Conservation (phyloP, 495 filamentous ascomycete species). For the Neurospora tetraspora region DNA sequence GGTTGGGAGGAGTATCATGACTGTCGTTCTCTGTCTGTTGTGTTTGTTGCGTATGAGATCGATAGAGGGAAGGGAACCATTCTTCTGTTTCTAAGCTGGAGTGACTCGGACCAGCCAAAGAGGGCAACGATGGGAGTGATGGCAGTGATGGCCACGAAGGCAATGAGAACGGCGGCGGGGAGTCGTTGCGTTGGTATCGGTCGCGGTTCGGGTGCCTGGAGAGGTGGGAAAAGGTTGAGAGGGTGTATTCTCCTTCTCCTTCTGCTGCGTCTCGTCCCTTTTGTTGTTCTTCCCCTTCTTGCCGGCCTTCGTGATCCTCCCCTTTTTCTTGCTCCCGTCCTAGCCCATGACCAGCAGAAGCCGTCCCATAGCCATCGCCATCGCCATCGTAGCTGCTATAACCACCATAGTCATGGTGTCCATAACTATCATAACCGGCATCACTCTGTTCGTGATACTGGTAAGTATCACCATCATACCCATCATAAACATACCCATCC, state of each 20-base stretch:
- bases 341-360: background rate
- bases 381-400: background rate
- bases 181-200: background rate
- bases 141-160: background rate
- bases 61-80: background rate
- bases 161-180: background rate
- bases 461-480: background rate
- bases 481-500: background rate
- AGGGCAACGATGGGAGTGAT: background rate
- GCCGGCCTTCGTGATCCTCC: background rate
- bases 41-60: background rate
- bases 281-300: background rate
- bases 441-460: background rate
- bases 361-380: background rate
- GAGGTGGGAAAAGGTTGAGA: background rate
- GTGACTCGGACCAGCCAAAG: background rate
- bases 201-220: background rate
- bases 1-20: background rate
- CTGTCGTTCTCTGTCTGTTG: background rate
- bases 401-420: background rate
- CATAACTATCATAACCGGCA: background rate
- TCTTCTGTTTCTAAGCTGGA: background rate
- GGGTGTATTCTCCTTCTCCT: background rate
- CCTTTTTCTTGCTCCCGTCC: background rate
- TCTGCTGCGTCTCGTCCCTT: background rate